A percentile compares a stretch with the other conserved stretches of the same genome.
Conservation (phyloP, 768 basidiomycete genomes). For the Rhodotorula paludigena region DNA sequence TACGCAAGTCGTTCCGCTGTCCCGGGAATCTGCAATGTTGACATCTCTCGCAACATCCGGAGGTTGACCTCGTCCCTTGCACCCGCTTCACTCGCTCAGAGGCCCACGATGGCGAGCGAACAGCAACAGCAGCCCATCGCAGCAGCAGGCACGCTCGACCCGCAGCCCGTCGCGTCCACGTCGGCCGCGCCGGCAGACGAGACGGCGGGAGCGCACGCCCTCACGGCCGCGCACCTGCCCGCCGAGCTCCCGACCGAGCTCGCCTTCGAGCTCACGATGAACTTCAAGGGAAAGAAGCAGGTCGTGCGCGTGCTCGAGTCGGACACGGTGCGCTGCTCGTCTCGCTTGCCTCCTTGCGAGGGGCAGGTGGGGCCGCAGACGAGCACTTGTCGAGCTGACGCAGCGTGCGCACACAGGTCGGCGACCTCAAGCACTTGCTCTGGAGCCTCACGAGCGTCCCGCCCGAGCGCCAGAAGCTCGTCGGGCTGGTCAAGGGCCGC, state of each 20-base stretch:
- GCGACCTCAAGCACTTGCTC: conserved; percentile 68
- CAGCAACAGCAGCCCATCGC: neutral
- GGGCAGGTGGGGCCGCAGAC: neutral
- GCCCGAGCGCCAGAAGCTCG: conserved; percentile 76
- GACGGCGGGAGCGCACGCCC: neutral
- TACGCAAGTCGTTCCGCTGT: no score
- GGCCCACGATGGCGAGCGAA: no score
- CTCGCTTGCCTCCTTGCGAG: neutral
- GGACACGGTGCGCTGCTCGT: conserved; percentile 21
- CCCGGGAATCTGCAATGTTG: no score
- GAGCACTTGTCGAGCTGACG: neutral
- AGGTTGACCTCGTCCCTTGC: neutral
- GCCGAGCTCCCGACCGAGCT: conserved; percentile 6
- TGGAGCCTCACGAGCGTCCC: conserved; percentile 71
- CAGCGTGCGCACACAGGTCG: conserved; percentile 50
- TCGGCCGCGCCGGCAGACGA: neutral
- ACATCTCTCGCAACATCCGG: no score
- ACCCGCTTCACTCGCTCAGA: no score
- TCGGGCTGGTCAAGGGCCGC: conserved; percentile 78
- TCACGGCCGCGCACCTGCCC: neutral
- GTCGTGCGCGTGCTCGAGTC: conserved; percentile 5
- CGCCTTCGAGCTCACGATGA: conserved; percentile 9
- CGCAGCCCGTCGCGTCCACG: neutral
- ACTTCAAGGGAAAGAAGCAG: conserved; percentile 2
- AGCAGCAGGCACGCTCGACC: neutral